phyloP scores from a whole-genome alignment of 441 rosid species.

The Croton laevigatus region DNA sequence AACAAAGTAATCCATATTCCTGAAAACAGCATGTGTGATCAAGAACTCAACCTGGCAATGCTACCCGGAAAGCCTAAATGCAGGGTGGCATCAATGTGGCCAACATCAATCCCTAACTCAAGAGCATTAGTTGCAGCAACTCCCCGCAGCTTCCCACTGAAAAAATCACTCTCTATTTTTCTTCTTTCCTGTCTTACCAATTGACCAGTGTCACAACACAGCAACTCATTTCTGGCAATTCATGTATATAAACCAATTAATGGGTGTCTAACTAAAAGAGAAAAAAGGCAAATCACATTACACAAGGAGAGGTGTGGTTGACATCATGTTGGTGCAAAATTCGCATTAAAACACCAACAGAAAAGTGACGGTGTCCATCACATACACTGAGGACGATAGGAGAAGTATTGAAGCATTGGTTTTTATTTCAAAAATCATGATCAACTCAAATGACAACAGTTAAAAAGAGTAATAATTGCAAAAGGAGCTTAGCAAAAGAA shows the following conservation, averaged over 20 bases:
- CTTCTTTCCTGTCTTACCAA: constrained; percentile 64
- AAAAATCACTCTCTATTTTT: constrained; percentile 77
- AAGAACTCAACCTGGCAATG: constrained; percentile 67
- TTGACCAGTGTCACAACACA: constrained; percentile 19
- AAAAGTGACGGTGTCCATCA: not conserved
- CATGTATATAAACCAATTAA: not conserved
- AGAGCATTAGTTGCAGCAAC: constrained; percentile 96
- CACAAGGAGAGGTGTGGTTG: not conserved
- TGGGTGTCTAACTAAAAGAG: not conserved
- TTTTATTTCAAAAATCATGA: not conserved
- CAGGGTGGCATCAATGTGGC: constrained; percentile 86
- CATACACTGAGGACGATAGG: too few relatives aligned
- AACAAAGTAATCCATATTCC: constrained; percentile 15
- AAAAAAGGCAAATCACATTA: not conserved
- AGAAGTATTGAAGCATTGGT: not conserved
- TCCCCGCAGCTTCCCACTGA: constrained; percentile 83
- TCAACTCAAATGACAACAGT: not conserved
- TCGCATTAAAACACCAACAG: not conserved
- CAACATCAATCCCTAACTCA: constrained; percentile 98
- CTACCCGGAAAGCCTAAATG: constrained; percentile 99
- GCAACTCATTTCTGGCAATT: not conserved
- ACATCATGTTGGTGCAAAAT: not conserved
- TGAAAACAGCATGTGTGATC: constrained; percentile 14
- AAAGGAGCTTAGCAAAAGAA: too few relatives aligned
- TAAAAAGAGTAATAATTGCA: too few relatives aligned